A percentile compares a stretch with the other conserved stretches of the same genome.
Evolutionary conservation across 2,329 filamentous ascomycete species (phyloP).

Genomic region (Colletotrichum theobromicola): DNA sequence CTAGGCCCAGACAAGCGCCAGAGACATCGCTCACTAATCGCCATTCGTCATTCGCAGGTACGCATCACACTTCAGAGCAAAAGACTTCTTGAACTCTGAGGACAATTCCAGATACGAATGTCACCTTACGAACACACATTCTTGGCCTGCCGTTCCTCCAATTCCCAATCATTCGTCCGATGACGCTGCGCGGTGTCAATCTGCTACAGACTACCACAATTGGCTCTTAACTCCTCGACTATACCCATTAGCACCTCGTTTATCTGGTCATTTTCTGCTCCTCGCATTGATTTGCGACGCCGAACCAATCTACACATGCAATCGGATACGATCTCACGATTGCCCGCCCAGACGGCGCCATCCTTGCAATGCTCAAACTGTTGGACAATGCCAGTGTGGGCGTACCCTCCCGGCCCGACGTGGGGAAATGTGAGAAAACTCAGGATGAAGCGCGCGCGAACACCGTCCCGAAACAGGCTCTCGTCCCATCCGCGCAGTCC

Average conservation of each 20-base stretch:
- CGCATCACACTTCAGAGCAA: too few species aligned
- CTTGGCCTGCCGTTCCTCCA: neutral
- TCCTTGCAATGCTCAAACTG: conserved; percentile 6
- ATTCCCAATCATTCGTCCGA: neutral
- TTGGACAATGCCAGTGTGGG: neutral
- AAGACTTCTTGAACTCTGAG: neutral
- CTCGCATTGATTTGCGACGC: conserved; percentile 2
- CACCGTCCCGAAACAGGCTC: neutral
- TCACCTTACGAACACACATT: neutral
- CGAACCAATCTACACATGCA: neutral
- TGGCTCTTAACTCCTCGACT: neutral
- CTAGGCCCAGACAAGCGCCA: neutral
- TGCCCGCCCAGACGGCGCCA: neutral
- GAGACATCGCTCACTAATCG: neutral
- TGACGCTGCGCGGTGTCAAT: neutral
- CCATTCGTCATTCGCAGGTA: neutral
- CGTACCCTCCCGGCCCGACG: neutral
- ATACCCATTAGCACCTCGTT: neutral
- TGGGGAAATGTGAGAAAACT: neutral
- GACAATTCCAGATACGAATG: neutral
- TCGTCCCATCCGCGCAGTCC: neutral
- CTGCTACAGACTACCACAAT: neutral
- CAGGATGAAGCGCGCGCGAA: neutral
- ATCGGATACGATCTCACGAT: neutral
- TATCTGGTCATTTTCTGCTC: neutral